phyloP scores from a whole-genome alignment of 345 rosid genomes.

The Citropsis articulata region DNA sequence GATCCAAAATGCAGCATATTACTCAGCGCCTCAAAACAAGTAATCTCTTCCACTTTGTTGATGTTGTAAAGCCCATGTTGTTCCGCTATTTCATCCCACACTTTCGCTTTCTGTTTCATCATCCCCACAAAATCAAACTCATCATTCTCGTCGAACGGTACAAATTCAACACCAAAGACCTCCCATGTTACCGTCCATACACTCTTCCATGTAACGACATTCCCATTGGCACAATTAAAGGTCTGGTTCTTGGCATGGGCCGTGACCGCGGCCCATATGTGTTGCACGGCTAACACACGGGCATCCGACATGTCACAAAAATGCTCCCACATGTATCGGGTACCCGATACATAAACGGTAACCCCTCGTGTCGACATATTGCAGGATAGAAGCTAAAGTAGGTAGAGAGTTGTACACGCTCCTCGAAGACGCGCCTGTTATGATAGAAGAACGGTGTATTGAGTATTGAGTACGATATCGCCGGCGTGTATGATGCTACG shows the following conservation, averaged over 20 bases:
- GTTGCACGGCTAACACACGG: conserved; percentile 13
- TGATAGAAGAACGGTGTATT: no score
- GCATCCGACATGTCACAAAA: no score
- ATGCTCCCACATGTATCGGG: no score
- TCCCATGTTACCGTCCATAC: conserved; percentile 29
- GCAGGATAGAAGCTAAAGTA: no score
- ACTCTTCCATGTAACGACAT: conserved; percentile 32
- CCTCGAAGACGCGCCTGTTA: no score
- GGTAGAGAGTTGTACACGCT: no score
- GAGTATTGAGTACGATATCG: no score
- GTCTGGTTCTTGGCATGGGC: conserved; percentile 25
- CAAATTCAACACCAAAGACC: conserved; percentile 23
- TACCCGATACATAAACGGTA: no score
- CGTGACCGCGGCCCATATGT: conserved; percentile 26
- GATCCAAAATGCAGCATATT: conserved; percentile 23
- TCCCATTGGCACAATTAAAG: conserved; percentile 36
- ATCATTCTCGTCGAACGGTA: conserved; percentile 28
- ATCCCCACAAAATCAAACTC: conserved; percentile 20
- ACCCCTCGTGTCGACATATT: no score
- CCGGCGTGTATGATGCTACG: no score
- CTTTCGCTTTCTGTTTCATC: conserved; percentile 24
- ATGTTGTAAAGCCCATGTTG: conserved; percentile 19
- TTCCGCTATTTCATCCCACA: conserved; percentile 39
- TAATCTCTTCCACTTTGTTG: conserved; percentile 20
- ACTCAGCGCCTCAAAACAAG: conserved; percentile 23